Percentiles rank a stretch among this genome's conserved stretches.
phyloP scores from a whole-genome alignment of 345 rosid species.

The Populus davidiana region DNA sequence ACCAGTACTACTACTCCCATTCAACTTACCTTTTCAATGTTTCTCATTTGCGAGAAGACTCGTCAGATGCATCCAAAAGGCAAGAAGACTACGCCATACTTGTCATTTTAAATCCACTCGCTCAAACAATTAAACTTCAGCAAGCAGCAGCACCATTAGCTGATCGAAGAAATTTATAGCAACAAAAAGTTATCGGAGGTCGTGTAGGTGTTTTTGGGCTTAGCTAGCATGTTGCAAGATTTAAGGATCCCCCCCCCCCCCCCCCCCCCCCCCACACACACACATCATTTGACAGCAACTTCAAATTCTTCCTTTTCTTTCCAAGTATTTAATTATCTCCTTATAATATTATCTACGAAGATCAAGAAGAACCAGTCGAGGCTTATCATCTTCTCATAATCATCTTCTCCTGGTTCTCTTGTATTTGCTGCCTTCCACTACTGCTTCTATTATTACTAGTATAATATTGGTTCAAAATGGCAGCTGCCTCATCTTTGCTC shows the following conservation, averaged over 20 bases:
- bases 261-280: neutral
- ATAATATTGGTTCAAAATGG: slow-evolving; percentile 12
- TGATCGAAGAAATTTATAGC: neutral
- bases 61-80: slow-evolving; percentile 31
- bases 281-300: no score
- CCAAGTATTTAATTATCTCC: neutral
- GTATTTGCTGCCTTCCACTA: no score
- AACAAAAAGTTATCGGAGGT: slow-evolving; percentile 25
- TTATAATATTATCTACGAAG: slow-evolving; percentile 5
- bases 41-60: slow-evolving; percentile 6
- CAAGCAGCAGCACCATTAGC: neutral
- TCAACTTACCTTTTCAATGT: neutral
- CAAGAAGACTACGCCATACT: slow-evolving; percentile 11
- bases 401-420: neutral
- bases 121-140: neutral
- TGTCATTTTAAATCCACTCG: neutral
- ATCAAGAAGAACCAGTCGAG: neutral
- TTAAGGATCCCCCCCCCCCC: neutral
- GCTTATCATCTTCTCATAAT: neutral
- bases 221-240: neutral
- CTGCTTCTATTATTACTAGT: neutral
- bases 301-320: no score
- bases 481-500: neutral
- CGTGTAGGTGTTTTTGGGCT: slow-evolving; percentile 27
- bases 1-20: neutral